Conservation (phyloP, 345 rosid genomes). For the Murraya paniculata region DNA sequence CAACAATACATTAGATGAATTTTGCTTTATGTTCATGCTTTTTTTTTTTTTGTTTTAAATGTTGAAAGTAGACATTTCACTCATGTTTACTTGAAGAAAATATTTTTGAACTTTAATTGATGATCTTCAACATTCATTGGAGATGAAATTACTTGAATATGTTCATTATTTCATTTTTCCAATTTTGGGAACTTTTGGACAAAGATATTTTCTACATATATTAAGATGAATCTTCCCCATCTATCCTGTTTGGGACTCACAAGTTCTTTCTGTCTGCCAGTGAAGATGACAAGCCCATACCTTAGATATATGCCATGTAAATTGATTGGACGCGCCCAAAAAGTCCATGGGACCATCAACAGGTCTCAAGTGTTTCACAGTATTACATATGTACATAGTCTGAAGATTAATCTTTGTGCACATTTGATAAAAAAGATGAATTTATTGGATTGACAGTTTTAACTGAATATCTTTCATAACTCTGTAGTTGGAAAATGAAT, state of each 20-base stretch:
- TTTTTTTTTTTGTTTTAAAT: background rate
- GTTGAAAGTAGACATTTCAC: background rate
- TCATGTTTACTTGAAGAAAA: background rate
- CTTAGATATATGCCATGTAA: background rate
- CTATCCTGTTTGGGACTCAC: background rate
- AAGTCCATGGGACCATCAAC: background rate
- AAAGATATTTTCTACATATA: background rate
- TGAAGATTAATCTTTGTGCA: background rate
- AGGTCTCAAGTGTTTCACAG: background rate
- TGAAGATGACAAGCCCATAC: background rate
- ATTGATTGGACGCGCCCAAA: background rate
- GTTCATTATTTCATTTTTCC: background rate
- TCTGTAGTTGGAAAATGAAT: background rate
- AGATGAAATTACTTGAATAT: background rate
- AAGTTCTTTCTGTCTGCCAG: background rate
- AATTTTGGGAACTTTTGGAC: background rate
- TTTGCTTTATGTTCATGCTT: background rate
- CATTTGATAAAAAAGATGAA: background rate
- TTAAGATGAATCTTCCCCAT: background rate
- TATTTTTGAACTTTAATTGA: background rate
- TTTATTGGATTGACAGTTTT: background rate
- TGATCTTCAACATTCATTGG: background rate
- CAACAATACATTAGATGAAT: background rate
- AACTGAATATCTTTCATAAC: background rate
- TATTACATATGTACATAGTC: background rate